phyloP scores from a whole-genome alignment of 2,329 filamentous ascomycete genomes.

The Aspergillus versicolor region DNA sequence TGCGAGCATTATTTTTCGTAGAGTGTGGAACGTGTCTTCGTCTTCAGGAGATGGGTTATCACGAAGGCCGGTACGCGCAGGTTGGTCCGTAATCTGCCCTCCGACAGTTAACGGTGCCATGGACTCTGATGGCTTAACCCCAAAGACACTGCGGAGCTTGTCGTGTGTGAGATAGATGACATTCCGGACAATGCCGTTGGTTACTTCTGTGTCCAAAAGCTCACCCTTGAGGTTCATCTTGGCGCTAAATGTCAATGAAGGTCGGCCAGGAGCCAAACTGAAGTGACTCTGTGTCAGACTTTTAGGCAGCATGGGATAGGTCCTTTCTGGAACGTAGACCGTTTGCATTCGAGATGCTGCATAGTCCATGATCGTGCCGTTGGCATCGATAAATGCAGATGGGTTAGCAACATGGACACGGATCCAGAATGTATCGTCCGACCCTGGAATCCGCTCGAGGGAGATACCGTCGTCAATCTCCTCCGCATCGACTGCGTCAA shows the following conservation, averaged over 20 bases:
- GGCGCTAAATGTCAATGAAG: slow-evolving; percentile 61
- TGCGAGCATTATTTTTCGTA: slow-evolving; percentile 40
- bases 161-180: slow-evolving; percentile 54
- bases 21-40: slow-evolving; percentile 32
- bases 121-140: slow-evolving; percentile 20
- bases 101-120: slow-evolving; percentile 31
- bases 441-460: slow-evolving; percentile 50
- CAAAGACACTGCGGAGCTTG: slow-evolving; percentile 39
- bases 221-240: slow-evolving; percentile 53
- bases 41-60: slow-evolving; percentile 34
- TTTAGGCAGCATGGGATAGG: slow-evolving; percentile 58
- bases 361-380: slow-evolving; percentile 54
- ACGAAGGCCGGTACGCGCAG: slow-evolving; percentile 22
- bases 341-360: slow-evolving; percentile 55
- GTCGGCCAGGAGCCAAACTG: slow-evolving; percentile 54
- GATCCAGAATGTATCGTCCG: slow-evolving; percentile 54
- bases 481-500: slow-evolving; percentile 54
- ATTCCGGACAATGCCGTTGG: slow-evolving; percentile 55
- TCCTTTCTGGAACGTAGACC: slow-evolving; percentile 54
- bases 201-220: slow-evolving; percentile 55
- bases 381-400: slow-evolving; percentile 58
- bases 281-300: slow-evolving; percentile 52
- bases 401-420: slow-evolving; percentile 65
- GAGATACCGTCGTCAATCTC: slow-evolving; percentile 66
- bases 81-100: slow-evolving; percentile 24